Base-by-base conservation (phyloP, 495 filamentous ascomycete genomes). In the Neurospora pannonica region DNA sequence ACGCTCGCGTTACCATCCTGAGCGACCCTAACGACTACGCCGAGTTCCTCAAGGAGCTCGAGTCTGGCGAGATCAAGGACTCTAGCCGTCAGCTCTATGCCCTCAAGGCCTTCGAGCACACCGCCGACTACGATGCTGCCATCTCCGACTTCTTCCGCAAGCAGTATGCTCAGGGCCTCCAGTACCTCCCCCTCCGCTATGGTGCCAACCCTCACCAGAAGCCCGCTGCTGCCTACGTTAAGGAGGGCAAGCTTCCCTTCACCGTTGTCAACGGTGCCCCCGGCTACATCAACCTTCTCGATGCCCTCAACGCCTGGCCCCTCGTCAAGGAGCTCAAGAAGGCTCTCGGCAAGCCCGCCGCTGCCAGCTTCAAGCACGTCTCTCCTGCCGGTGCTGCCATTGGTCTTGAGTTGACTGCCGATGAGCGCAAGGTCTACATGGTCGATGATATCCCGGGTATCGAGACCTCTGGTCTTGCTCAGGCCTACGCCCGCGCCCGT, bases 281-380 rank as follows among this genome's bases (percentile, higher is more conserved):
- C 9, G 97, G 96, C 31, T 98, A 98, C 83, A 94, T 98, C 84
- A 98, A 99, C 85, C 88, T 99, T 40, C 89, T 99, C 21, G 96
- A 99, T 83, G 94, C 94, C 69, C 89, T 99, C 78, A 99, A 99
- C 85, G 92, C 94, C 73, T 99, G 96, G 96, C 92, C 92, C 6
- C 84, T 99, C 38, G 96, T 99, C 72, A 98, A 97, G 88, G 96
- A 99, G 86, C 87, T 99, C 75, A 96, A 95, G 87, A 86, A 90
- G 74, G 92, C 95, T 39, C 89, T 97, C 4, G 89, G 91, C 76
- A 89, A 90, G 80, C 93, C 97, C n/a, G 96, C 96, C 36, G 97
- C 96, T 24, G 95, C 96, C 70, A 97, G 93, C 82, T 99, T 99
- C 91, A 99, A 99, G 88, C 97, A 98, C 81, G 96, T 98, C 46